Base-by-base conservation (phyloP, 2,329 filamentous ascomycete genomes). In the Simplicillium aogashimaense region DNA sequence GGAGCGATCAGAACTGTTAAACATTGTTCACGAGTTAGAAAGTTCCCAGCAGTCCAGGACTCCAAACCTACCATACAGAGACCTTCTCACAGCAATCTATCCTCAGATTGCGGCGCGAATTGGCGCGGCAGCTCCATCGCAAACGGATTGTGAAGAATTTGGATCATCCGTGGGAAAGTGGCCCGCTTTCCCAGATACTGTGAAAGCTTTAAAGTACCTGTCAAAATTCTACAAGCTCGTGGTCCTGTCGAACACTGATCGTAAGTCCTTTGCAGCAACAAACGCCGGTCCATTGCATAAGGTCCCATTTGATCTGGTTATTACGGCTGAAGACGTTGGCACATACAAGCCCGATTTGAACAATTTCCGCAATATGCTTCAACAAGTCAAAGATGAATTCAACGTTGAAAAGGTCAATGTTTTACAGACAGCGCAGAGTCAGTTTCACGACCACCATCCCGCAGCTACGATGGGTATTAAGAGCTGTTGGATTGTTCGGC, bases 251-350 rank as follows among this genome's bases (percentile, higher is more conserved):
- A 83, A 82, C 46, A 70, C 81, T 1, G 72, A 81, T 54, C 60
- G 61, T 20, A 62, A 63, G 17, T 47, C 50, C 2, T 57, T 57
- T 39, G 38, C 39, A 35, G 41, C 42, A 16, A 57, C 53, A 43
- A 55, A 50, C 11, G 42, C 15, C 38, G 45, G 45, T 14, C 57
- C 56, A 18, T 59, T 86, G 11, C 54, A 62, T 14, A 70, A 67
- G 0, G 65, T 74, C 3, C 37, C 36, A 9, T 69, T 86, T 50
- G 80, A 83, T 49, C 69, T 70, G 10, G 64, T 84, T 17, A 76
- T 82, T 57, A 86, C 81, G 3, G 83, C 83, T 2, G 66, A 87
- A 58, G 74, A 83, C 35, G 76, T 87, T 39, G 81, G 83, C 1
- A 69, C 65, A 6, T 88, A 87, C 57, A 88, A 88, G 63, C 84